Evolutionary conservation across 1,284 basidiomycete species (phyloP), one percentile per base, ranked within the genome.

Genomic region (Pulveroboletus sp.): DNA sequence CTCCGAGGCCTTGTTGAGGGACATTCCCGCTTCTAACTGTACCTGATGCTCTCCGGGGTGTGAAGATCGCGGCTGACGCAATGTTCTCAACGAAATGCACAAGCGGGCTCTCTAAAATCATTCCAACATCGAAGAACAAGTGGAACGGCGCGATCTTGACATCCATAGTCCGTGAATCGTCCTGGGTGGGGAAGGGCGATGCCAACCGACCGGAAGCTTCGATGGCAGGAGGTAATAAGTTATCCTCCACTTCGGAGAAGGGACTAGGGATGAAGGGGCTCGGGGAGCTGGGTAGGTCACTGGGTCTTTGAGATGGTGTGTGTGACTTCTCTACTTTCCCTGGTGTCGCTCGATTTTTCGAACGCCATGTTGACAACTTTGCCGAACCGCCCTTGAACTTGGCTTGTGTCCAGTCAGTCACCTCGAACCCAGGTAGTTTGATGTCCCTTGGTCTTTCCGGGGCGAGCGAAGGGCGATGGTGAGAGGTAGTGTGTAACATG

Each of bases 91-190:
- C 55, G 29, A 63, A 72, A 3, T 57, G 72, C 54, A 40, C 65
- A 63, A 47, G 68, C 40, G 52, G 16, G 53, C 63, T 78, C 52
- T 69, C 76, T 62, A 75, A 73, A 48, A 71, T 74, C 62, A 66
- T 67, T 37, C 76, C 81, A n/a, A 91, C 73, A 67, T 95, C 91
- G 35, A 90, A 54, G 65, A 92, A 91, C 15, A 89, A 45, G 64
- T 93, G 91, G 8, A 93, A 63, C 3, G 91, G 85, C 3, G 76
- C 73, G 7, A 88, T 55, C 19, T 73, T 66, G 43, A 82, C 60
- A 33, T 78, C 73, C 9, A 80, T 24, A 52, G 52, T 50, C 15
- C 17, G 36, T 29, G 52, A 21, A 11, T 16, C 48, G 32, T 58
- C 53, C 37, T 52, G 52, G 11, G 53, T 43, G 29, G 52, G 16